Percentiles rank a stretch among this genome's conserved stretches.
These are phyloP conservation scores for Erodium maritimum DNA, from an alignment of 345 rosid species.

Conservation along the genomic window DNA sequence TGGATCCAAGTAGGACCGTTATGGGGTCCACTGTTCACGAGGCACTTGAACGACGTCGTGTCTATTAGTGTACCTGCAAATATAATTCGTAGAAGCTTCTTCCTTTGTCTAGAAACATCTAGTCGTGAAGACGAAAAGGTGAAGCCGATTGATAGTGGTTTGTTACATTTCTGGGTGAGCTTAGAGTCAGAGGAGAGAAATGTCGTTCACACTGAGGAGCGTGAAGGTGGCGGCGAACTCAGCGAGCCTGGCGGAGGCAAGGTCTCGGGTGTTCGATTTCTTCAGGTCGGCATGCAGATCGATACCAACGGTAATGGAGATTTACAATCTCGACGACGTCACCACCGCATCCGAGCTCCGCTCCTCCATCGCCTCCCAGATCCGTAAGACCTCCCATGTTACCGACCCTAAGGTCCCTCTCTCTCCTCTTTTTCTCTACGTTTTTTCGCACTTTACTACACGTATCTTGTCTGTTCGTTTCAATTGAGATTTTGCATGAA, in stretches of 20 bases:
- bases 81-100: too few relatives aligned
- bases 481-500: background rate
- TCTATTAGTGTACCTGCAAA: too few relatives aligned
- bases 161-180: too few relatives aligned
- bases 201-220: conserved; percentile 53
- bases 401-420: conserved; percentile 72
- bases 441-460: background rate
- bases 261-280: conserved; percentile 65
- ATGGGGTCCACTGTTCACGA: too few relatives aligned
- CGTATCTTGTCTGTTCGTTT: background rate
- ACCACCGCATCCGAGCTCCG: conserved; percentile 70
- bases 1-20: too few relatives aligned
- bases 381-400: conserved; percentile 66
- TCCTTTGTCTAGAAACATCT: too few relatives aligned
- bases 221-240: conserved; percentile 83
- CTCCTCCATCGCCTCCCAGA: conserved; percentile 63
- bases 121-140: too few relatives aligned
- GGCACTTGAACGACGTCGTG: too few relatives aligned
- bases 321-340: conserved; percentile 85
- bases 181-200: background rate
- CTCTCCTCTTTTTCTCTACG: background rate
- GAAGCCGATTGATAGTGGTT: too few relatives aligned
- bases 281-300: conserved; percentile 76
- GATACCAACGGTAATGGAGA: conserved; percentile 65
- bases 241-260: conserved; percentile 74